These are phyloP conservation scores for Verbascum thapsus DNA, from an alignment of 257 asterid species.

Conservation along the genomic window DNA sequence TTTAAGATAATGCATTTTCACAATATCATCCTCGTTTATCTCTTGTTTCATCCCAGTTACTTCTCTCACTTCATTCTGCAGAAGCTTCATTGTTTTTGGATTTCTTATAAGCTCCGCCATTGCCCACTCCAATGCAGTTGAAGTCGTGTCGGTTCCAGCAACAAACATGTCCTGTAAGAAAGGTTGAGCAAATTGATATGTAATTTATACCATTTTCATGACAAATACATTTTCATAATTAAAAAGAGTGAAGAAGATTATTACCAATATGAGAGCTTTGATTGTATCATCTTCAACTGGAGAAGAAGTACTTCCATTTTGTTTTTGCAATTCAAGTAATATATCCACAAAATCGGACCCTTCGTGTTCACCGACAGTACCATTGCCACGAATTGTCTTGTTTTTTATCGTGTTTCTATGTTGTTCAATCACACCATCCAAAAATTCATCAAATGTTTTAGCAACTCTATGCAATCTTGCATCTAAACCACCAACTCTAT, in stretches of 20 bases:
- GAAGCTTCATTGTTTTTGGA: neutral
- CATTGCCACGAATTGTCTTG: neutral
- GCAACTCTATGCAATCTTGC: constrained; percentile 4
- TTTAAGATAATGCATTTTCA: constrained; percentile 27
- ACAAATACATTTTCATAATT: too few species aligned
- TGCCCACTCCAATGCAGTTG: constrained; percentile 1
- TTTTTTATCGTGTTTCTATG: neutral
- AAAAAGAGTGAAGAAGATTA: too few species aligned
- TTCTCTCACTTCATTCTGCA: constrained; percentile 18
- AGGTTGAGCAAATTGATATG: too few species aligned
- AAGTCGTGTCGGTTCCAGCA: constrained; percentile 7
- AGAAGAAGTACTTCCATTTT: too few species aligned
- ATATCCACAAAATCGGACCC: constrained; percentile 6
- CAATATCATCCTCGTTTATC: constrained; percentile 19
- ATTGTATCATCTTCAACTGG: too few species aligned
- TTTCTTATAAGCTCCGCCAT: constrained; percentile 22
- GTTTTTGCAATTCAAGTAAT: neutral
- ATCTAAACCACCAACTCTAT: constrained; percentile 21
- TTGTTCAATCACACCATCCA: constrained; percentile 27
- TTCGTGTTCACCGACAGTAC: too few species aligned
- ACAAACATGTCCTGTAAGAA: constrained; percentile 10
- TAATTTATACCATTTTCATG: too few species aligned
- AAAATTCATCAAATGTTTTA: constrained; percentile 11
- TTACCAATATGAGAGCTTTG: too few species aligned
- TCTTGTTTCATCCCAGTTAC: constrained; percentile 1